Evolutionary conservation across 352 stramenopile species (phyloP), one percentile per base, ranked within the genome.

Genomic region (Blastocystis sp.): DNA sequence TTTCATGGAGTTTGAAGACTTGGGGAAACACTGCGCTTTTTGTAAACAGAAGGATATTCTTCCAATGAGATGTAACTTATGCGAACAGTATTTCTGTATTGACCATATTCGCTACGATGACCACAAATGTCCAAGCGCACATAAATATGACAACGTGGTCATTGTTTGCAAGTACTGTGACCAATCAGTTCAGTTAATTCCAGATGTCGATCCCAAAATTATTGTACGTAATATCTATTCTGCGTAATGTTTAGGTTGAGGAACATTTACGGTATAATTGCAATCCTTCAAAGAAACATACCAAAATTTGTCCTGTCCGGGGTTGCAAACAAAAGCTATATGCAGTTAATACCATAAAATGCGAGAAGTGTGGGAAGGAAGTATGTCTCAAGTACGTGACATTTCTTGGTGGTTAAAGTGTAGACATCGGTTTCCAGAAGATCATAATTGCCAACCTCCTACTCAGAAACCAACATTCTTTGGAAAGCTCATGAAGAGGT

Each of bases 1-100:
- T 61, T 80, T 64, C 5, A 87, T 87, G 76, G 76, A 87, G 63
- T 87, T 87, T 87, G 59, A 76, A 43, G 76, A 87, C 47, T 50
- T 87, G 37, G 76, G 76, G 59, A 77, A 87, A 47, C 76, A 87
- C 37, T 87, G 76, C 53, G 34, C 47, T 1, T 77, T 75, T 39
- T 87, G 76, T 45, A 73, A 50, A 11, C 76, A 87, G 76, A 73
- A 77, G 59, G 76, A 87, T 77, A 76, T 76, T 76, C 76, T 87
- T 77, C 76, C 76, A 1, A 59, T 87, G 37, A n/a, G 34, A 39
- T 87, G 76, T 7, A 66, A 70, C 9, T 70, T 54, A n/a, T 87
- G 76, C 26, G 29, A 77, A 15, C 47, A 87, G 45, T 87, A 87
- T 26, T 87, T 63, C 39, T 87, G 76, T n/a, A 7, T 87, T 54